A percentile compares a stretch with the other conserved stretches of the same genome.
These are phyloP conservation scores for Ceratocystis cacaofunesta DNA, from an alignment of 2,329 filamentous ascomycete genomes.

Conservation along the genomic window DNA sequence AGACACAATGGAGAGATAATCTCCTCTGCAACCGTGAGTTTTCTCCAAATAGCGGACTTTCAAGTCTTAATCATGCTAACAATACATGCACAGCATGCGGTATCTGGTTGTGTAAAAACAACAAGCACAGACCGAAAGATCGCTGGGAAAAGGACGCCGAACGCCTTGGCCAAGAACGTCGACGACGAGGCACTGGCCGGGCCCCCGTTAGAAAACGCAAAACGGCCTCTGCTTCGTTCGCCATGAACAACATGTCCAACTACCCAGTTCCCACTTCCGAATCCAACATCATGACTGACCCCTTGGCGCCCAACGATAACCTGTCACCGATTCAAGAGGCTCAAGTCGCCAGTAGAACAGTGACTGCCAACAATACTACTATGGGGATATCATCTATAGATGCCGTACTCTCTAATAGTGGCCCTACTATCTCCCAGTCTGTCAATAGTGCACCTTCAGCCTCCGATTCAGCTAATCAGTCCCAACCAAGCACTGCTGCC, in stretches of 20 bases:
- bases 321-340: slow-evolving; percentile 13
- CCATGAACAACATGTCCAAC: slow-evolving; percentile 24
- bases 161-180: slow-evolving; percentile 36
- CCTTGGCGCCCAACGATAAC: slow-evolving; percentile 32
- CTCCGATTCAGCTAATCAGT: background rate
- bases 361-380: background rate
- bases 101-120: slow-evolving; percentile 84
- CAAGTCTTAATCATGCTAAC: slow-evolving; percentile 22
- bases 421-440: background rate
- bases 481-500: slow-evolving; percentile 2
- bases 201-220: slow-evolving; percentile 33
- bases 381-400: background rate
- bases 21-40: slow-evolving; percentile 75
- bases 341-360: slow-evolving; percentile 5
- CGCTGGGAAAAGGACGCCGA: slow-evolving; percentile 60
- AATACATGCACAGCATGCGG: slow-evolving; percentile 51
- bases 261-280: slow-evolving; percentile 36
- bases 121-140: slow-evolving; percentile 65
- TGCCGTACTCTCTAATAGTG: background rate
- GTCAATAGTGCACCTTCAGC: slow-evolving; percentile 18
- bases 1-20: slow-evolving; percentile 52
- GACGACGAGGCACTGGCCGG: slow-evolving; percentile 32
- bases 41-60: slow-evolving; percentile 17
- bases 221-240: slow-evolving; percentile 26
- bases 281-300: slow-evolving; percentile 39